Percentiles rank a stretch among this genome's conserved stretches.
Conservation (phyloP, 164 flowering plant genomes). For the Hamamelis virginiana region DNA sequence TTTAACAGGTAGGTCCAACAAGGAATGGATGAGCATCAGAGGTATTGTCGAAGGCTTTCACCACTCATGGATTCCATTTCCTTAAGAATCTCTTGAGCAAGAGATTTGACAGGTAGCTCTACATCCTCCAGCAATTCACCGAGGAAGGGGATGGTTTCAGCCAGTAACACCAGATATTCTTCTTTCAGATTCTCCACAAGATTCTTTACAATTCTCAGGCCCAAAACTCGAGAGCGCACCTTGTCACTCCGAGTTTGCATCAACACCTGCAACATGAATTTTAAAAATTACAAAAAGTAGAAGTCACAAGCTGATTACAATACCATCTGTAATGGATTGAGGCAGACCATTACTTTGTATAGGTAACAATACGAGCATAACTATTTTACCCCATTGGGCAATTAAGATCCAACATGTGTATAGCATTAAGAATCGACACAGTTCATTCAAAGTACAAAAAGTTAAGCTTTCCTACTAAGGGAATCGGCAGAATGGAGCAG, state of each 20-base stretch:
- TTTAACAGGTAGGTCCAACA: neutral
- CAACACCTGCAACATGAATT: slow-evolving; percentile 53
- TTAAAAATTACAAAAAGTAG: neutral
- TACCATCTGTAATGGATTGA: too few species aligned
- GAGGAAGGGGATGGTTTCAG: slow-evolving; percentile 89
- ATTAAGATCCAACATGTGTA: too few species aligned
- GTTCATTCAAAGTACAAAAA: neutral
- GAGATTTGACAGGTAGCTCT: slow-evolving; percentile 69
- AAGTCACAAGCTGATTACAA: neutral
- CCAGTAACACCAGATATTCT: slow-evolving; percentile 67
- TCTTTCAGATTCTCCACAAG: slow-evolving; percentile 77
- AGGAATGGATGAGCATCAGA: slow-evolving; percentile 24
- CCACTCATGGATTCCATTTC: slow-evolving; percentile 82
- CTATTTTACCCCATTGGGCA: too few species aligned
- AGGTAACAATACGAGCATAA: too few species aligned
- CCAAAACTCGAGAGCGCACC: slow-evolving; percentile 65
- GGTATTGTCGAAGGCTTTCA: slow-evolving; percentile 72
- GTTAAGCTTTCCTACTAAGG: neutral
- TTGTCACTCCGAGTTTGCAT: slow-evolving; percentile 93
- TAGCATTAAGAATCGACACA: too few species aligned
- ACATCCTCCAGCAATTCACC: slow-evolving; percentile 84
- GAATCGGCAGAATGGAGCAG: neutral
- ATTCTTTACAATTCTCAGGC: slow-evolving; percentile 66
- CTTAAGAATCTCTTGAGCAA: slow-evolving; percentile 76
- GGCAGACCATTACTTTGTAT: too few species aligned